Evolutionary conservation across 768 basidiomycete genomes (phyloP).

Genomic region (Suillus clintonianus): DNA sequence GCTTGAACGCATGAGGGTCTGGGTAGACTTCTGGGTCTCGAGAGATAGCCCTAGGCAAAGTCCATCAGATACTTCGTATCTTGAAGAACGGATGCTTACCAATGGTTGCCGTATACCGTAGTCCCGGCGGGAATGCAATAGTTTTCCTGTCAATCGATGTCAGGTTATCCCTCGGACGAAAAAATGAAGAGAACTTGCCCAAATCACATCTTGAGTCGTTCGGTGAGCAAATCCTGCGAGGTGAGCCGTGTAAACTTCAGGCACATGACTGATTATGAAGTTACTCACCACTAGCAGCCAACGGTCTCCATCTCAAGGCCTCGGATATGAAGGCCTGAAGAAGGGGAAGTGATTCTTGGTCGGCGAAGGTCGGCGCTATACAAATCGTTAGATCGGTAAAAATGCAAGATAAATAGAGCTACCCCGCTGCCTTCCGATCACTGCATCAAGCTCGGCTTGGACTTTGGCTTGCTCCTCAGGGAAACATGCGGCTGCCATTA

Average conservation of each 20-base stretch:
- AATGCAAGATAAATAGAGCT: not conserved
- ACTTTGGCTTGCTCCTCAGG: slow-evolving; percentile 31
- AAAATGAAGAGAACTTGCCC: not conserved
- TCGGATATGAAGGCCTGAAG: slow-evolving; percentile 31
- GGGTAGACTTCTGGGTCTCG: too few species aligned
- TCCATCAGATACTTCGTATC: not conserved
- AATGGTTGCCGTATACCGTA: slow-evolving; percentile 19
- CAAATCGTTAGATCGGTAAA: too few species aligned
- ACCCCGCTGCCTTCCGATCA: slow-evolving; percentile 32
- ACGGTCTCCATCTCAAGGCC: slow-evolving; percentile 32
- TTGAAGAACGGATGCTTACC: slow-evolving; percentile 8
- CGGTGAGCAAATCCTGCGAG: not conserved
- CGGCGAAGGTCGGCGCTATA: slow-evolving; percentile 34
- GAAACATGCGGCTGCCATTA: slow-evolving; percentile 8
- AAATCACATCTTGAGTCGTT: not conserved
- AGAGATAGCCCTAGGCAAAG: not conserved
- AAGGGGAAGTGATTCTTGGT: slow-evolving; percentile 25
- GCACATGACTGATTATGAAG: not conserved
- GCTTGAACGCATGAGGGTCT: not conserved
- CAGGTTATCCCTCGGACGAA: not conserved
- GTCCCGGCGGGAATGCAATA: slow-evolving; percentile 25
- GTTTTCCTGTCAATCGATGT: slow-evolving; percentile 16
- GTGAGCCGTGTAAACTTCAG: not conserved
- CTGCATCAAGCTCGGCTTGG: slow-evolving; percentile 33
- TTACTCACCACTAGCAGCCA: slow-evolving; percentile 17